These are phyloP conservation scores for Fusarium lyarnte DNA, from an alignment of 2,329 filamentous ascomycete genomes.

Conservation along the genomic window DNA sequence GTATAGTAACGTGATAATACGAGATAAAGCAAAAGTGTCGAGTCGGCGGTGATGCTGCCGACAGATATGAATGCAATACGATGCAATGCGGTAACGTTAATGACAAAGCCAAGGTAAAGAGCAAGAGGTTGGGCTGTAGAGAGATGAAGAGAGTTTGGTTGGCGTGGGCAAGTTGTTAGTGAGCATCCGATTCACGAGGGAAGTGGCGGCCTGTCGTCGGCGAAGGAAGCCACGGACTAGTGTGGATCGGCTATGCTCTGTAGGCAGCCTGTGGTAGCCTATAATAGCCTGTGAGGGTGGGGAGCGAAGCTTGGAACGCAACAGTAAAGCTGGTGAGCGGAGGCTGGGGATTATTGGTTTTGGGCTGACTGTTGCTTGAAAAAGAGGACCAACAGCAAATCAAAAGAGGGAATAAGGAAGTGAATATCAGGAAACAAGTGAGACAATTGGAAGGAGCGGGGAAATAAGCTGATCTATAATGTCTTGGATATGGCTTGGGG, in stretches of 20 bases:
- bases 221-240: constrained; percentile 29
- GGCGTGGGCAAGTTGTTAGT: constrained; percentile 17
- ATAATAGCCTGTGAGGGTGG: constrained; percentile 2
- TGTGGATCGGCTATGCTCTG: constrained; percentile 22
- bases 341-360: constrained; percentile 23
- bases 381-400: constrained; percentile 3
- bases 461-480: constrained; percentile 27
- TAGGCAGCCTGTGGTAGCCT: neutral
- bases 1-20: constrained; percentile 15
- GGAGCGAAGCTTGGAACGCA: constrained; percentile 32
- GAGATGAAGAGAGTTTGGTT: constrained; percentile 11
- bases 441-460: constrained; percentile 31
- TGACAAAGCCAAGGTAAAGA: constrained; percentile 15
- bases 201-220: constrained; percentile 35
- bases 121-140: constrained; percentile 22
- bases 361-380: constrained; percentile 12
- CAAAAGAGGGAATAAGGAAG: neutral
- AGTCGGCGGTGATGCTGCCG: neutral
- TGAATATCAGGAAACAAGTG: constrained; percentile 7
- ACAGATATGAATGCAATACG: constrained; percentile 14
- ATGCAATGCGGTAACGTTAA: constrained; percentile 11
- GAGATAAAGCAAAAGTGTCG: constrained; percentile 1
- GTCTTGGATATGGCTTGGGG: constrained; percentile 24
- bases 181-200: constrained; percentile 29
- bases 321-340: constrained; percentile 25